Conservation (phyloP, 805 yeast species). For the Wickerhamomyces hampshirensis region DNA sequence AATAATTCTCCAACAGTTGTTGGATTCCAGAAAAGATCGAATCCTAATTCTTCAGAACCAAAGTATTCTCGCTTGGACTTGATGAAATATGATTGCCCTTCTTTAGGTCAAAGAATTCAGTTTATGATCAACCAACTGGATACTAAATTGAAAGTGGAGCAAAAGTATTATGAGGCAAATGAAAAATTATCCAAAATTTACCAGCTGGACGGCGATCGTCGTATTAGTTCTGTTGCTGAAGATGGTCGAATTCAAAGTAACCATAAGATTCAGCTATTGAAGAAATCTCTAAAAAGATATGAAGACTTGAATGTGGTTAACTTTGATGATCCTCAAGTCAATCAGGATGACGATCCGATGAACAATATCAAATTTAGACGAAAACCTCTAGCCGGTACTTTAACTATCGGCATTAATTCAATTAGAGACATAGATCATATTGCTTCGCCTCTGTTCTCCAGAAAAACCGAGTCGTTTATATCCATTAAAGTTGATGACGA, state of each 20-base stretch:
- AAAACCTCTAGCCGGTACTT: constrained; percentile 77
- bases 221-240: constrained; percentile 81
- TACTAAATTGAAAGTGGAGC: constrained; percentile 89
- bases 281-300: constrained; percentile 79
- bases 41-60: constrained; percentile 21
- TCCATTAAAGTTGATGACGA: constrained; percentile 86
- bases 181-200: constrained; percentile 84
- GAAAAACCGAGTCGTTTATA: constrained; percentile 74
- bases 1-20: constrained; percentile 31
- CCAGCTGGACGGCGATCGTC: constrained; percentile 85
- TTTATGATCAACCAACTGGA: constrained; percentile 93
- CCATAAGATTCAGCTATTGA: constrained; percentile 78
- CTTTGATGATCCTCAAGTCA: constrained; percentile 53
- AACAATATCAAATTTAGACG: constrained; percentile 72
- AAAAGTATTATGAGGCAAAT: constrained; percentile 88
- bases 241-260: constrained; percentile 81
- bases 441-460: constrained; percentile 73
- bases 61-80: constrained; percentile 69
- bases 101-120: constrained; percentile 90
- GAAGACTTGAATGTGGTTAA: constrained; percentile 78
- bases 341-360: constrained; percentile 48
- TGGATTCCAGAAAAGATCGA: constrained; percentile 3
- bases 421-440: constrained; percentile 91
- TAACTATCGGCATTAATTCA: constrained; percentile 68
- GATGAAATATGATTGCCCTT: constrained; percentile 89